Percentiles rank a stretch among this genome's conserved stretches.
Conservation (phyloP, 2,329 filamentous ascomycete species). For the Monosporascus sp. region DNA sequence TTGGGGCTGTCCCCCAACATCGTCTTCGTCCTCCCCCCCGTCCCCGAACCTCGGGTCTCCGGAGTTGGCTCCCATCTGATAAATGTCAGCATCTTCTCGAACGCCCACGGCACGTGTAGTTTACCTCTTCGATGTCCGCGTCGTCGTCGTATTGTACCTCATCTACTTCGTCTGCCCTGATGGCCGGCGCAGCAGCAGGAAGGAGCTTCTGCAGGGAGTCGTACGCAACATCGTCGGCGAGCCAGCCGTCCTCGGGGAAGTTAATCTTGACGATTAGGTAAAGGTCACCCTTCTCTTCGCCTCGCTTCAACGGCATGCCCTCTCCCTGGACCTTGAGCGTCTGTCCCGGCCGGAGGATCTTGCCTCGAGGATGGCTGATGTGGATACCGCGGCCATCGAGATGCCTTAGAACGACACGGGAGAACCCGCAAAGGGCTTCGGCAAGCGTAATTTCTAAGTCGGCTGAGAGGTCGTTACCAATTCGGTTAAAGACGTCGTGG, state of each 20-base stretch:
- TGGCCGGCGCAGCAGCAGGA: slow-evolving; percentile 56
- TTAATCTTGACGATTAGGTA: slow-evolving; percentile 81
- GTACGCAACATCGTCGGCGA: slow-evolving; percentile 65
- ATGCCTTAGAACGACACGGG: slow-evolving; percentile 83
- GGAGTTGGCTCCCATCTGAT: slow-evolving; percentile 65
- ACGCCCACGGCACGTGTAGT: slow-evolving; percentile 18
- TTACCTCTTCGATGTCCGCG: slow-evolving; percentile 73
- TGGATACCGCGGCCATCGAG: slow-evolving; percentile 89
- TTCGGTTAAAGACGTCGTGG: slow-evolving; percentile 76
- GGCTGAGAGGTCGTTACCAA: slow-evolving; percentile 78
- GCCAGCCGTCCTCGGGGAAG: slow-evolving; percentile 85
- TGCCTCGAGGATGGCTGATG: slow-evolving; percentile 72
- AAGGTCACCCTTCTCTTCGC: slow-evolving; percentile 77
- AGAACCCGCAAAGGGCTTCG: slow-evolving; percentile 85
- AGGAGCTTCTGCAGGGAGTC: slow-evolving; percentile 70
- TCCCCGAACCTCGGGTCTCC: slow-evolving; percentile 61
- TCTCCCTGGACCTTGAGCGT: slow-evolving; percentile 81
- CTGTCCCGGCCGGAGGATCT: slow-evolving; percentile 77
- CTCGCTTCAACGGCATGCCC: slow-evolving; percentile 90
- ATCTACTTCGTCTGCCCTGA: slow-evolving; percentile 71
- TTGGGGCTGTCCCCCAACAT: slow-evolving; percentile 60
- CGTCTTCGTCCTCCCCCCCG: slow-evolving; percentile 68
- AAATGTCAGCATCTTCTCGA: slow-evolving; percentile 19
- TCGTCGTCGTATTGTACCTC: slow-evolving; percentile 85
- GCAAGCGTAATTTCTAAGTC: slow-evolving; percentile 74